A percentile compares a stretch with the other conserved stretches of the same genome.
phyloP scores from a whole-genome alignment of 768 basidiomycete species.

The Leucosporidium yakuticum region DNA sequence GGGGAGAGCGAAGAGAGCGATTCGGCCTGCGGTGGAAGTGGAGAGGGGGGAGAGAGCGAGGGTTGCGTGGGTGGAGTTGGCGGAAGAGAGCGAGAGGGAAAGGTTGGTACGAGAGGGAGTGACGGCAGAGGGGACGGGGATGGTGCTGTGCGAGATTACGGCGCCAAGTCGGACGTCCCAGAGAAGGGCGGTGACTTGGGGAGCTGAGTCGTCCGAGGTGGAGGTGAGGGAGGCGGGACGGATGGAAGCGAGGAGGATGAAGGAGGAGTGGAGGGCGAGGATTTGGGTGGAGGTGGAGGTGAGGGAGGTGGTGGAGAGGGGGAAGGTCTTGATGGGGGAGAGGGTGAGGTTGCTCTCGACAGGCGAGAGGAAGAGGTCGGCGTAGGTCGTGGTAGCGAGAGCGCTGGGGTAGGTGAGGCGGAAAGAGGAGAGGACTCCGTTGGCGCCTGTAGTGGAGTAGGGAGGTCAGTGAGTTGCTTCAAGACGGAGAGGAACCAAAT shows the following conservation, averaged over 20 bases:
- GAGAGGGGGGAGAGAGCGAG: conserved; percentile 10
- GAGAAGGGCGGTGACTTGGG: conserved; percentile 17
- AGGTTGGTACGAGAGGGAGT: conserved; percentile 1
- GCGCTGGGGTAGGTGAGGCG: conserved; percentile 14
- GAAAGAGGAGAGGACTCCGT: conserved; percentile 19
- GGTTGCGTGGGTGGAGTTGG: conserved; percentile 11
- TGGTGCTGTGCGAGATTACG: conserved; percentile 16
- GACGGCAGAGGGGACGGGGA: conserved; percentile 31
- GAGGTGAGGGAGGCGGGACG: neutral
- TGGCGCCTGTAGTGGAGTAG: neutral
- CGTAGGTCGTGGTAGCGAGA: neutral
- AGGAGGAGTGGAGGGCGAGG: conserved; percentile 32
- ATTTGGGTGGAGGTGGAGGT: conserved; percentile 3
- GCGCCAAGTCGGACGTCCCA: conserved; percentile 34
- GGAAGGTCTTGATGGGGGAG: conserved; percentile 11
- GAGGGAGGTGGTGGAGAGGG: conserved; percentile 21
- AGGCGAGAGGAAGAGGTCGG: conserved; percentile 13
- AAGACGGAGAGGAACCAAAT: neutral
- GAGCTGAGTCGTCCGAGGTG: neutral
- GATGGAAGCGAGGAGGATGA: conserved; percentile 22
- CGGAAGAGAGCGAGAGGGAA: conserved; percentile 12
- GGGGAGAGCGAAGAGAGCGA: conserved; percentile 25
- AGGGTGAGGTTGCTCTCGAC: conserved; percentile 3
- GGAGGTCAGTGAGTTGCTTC: neutral
- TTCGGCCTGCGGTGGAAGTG: neutral